phyloP scores from a whole-genome alignment of 2,329 filamentous ascomycete genomes.

The Akanthomyces dipterigenus region DNA sequence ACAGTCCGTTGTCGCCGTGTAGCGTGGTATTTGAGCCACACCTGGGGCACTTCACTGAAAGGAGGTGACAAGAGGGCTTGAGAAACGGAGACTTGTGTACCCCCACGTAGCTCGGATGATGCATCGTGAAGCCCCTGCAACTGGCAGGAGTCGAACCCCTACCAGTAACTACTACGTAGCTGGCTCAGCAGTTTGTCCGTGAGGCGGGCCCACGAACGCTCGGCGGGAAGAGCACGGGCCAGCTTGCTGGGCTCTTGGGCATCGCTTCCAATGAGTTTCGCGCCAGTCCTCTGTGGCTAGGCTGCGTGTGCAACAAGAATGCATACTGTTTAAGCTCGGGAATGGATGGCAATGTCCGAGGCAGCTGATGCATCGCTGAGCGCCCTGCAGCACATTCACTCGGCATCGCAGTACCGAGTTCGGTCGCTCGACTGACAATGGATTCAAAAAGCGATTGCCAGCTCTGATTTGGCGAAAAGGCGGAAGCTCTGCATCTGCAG shows the following conservation, averaged over 20 bases:
- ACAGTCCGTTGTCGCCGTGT: not conserved
- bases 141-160: not conserved
- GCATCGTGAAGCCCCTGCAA: not conserved
- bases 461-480: not conserved
- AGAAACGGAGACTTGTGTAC: not conserved
- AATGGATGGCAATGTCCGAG: not conserved
- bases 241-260: not conserved
- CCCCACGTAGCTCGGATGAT: not conserved
- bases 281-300: not conserved
- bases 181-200: not conserved
- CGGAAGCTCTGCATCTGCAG: not conserved
- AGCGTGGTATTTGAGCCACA: slow-evolving; percentile 8
- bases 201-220: not conserved
- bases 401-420: not conserved
- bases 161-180: too few species aligned
- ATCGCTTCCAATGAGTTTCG: not conserved
- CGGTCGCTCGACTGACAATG: not conserved
- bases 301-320: not conserved
- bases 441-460: not conserved
- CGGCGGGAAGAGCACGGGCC: not conserved
- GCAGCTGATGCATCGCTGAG: not conserved
- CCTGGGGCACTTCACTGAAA: not conserved
- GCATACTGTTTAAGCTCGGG: not conserved
- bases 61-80: not conserved
- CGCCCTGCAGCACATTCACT: not conserved